Base-by-base conservation (phyloP, 2,329 filamentous ascomycete species). In the Cladosporium sp. region DNA sequence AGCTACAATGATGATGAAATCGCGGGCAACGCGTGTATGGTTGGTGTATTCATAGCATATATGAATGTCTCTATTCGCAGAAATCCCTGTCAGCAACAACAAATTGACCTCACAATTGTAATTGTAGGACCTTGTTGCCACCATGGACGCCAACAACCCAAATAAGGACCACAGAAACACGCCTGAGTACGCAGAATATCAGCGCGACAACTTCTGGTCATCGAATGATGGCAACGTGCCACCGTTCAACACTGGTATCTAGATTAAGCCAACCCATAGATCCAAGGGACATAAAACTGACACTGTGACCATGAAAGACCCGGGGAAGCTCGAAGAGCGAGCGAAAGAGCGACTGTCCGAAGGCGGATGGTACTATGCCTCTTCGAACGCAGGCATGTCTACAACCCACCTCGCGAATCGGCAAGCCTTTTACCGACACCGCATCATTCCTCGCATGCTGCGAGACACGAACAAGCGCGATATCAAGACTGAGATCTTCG, bases 351-450 rank as follows among this genome's bases (percentile, higher is more conserved):
- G 77, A 35, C 75, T 87, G 37, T 81, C 78, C 17, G 72, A 83
- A 66, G 78, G 78, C 39, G 83, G 83, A 63, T 86, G 83, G 80
- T 78, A 77, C 66, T 84, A 84, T 60, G 78, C 81, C 25, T 82
- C 80, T 12, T 82, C 76, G 59, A 84, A 84, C 63, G 81, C 81
- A 2, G 80, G 81, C 15, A 75, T 78, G 58, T 83, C 79, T 0
- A 75, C 72, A 54, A 80, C 79, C 2, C 79, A 82, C 64, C 73
- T 77, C 0, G 80, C 80, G 20, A 87, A 87, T 68, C 78, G 83
- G 4, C 79, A 85, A 69, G 81, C 84, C 52, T 88, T 87, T 74
- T 85, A 82, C 71, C 77, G 83, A 1, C 83, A 86, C 71, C 78
- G 81, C 44, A 83, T 88, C 64, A 76, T 87, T 47, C 83, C 84